phyloP scores from a whole-genome alignment of 106 monocot species.

The Cymbidium sinense region DNA sequence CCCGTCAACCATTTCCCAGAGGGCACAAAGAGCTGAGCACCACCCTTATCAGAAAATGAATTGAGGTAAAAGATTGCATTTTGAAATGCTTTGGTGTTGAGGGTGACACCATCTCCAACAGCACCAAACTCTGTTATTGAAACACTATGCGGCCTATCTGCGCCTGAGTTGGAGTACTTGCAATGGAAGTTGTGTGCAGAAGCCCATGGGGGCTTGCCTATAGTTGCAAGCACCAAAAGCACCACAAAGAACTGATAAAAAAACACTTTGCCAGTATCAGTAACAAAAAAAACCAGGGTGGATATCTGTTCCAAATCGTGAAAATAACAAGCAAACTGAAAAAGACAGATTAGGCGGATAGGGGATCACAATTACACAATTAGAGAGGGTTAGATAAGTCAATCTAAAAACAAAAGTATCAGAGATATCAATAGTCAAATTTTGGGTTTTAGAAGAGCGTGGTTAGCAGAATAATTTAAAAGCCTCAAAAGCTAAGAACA shows the following conservation, averaged over 20 bases:
- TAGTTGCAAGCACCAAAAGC: constrained; percentile 16
- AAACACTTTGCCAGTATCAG: neutral
- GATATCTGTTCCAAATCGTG: neutral
- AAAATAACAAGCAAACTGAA: constrained; percentile 1
- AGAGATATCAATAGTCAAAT: neutral
- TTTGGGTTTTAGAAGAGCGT: neutral
- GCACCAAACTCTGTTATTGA: constrained; percentile 62
- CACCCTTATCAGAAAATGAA: constrained; percentile 58
- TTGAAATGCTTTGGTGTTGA: constrained; percentile 69
- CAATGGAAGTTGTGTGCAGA: constrained; percentile 17
- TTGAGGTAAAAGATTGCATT: constrained; percentile 69
- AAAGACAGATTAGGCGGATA: neutral
- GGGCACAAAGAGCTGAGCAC: constrained; percentile 70
- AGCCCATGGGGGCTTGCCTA: constrained; percentile 12
- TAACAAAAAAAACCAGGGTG: neutral
- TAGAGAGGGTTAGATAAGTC: neutral
- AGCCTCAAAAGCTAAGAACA: neutral
- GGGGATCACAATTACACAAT: neutral
- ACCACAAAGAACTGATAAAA: constrained; percentile 25
- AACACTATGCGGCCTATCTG: constrained; percentile 48
- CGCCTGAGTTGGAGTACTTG: constrained; percentile 1
- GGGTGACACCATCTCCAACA: constrained; percentile 60
- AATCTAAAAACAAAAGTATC: neutral
- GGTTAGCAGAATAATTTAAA: neutral
- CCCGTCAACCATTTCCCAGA: constrained; percentile 60